Conservation (phyloP, 371 early-diverging fungal genomes). For the Lichtheimia ornata region DNA sequence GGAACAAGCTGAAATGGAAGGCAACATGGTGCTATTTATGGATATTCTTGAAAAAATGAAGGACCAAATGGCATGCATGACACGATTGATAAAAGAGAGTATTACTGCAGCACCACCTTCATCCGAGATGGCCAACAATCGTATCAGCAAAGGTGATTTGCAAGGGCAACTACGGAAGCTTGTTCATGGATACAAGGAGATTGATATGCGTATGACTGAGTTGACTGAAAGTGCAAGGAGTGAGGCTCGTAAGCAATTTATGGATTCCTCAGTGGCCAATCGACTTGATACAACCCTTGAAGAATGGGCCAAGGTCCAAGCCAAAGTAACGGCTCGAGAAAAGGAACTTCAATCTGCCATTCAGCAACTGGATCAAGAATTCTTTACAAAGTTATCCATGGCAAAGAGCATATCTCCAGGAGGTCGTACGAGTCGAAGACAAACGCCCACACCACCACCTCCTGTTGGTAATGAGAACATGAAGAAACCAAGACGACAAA, state of each 20-base stretch:
- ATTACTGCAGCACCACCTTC: constrained; percentile 33
- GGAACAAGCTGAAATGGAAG: constrained; percentile 43
- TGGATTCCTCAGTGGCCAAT: constrained; percentile 47
- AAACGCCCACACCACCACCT: neutral
- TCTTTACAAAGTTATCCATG: constrained; percentile 48
- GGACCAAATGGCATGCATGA: constrained; percentile 34
- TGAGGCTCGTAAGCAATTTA: constrained; percentile 43
- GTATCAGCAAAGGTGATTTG: constrained; percentile 49
- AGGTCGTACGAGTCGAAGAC: neutral
- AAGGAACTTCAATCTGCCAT: constrained; percentile 43
- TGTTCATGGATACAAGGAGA: constrained; percentile 27
- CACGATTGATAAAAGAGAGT: constrained; percentile 25
- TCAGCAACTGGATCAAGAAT: constrained; percentile 44
- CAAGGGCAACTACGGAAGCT: constrained; percentile 46
- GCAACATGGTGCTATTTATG: constrained; percentile 45
- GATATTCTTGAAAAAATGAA: constrained; percentile 48
- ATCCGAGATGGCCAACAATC: constrained; percentile 33
- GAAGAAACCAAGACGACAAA: constrained; percentile 4
- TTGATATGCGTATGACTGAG: constrained; percentile 26
- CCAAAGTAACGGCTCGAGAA: constrained; percentile 29
- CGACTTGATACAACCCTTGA: constrained; percentile 45
- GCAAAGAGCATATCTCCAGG: constrained; percentile 26
- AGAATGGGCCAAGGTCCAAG: constrained; percentile 43
- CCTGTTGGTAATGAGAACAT: neutral
- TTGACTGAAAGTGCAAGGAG: constrained; percentile 29